Evolutionary conservation across 1,284 basidiomycete genomes (phyloP).

Genomic region (Cystobasidium slooffiae): DNA sequence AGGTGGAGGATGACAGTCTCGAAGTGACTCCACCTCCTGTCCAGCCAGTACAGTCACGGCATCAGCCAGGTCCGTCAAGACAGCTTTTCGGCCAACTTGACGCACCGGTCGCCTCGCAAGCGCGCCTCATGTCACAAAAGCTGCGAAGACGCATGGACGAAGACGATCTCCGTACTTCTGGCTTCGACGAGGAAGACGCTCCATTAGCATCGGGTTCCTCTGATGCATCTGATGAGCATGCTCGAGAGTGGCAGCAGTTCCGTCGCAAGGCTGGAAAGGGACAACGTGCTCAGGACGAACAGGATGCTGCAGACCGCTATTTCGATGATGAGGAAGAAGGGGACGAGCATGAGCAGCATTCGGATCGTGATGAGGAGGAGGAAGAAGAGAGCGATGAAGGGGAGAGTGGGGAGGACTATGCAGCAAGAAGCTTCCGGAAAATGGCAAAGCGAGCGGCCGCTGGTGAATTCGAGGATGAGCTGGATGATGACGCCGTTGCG

Average conservation of each 20-base stretch:
- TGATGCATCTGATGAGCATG: conserved; percentile 13
- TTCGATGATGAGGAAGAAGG: conserved; percentile 42
- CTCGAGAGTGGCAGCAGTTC: conserved; percentile 23
- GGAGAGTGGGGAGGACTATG: not conserved
- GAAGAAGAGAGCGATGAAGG: conserved; percentile 11
- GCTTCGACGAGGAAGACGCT: conserved; percentile 27
- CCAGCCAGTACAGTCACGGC: not conserved
- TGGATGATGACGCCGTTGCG: conserved; percentile 29
- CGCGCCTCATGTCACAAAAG: conserved; percentile 4
- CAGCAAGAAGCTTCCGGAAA: not conserved
- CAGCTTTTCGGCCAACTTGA: conserved; percentile 21
- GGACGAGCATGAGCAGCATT: conserved; percentile 23
- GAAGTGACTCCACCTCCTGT: conserved; percentile 2
- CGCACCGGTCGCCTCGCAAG: not conserved
- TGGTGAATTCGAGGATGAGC: conserved; percentile 37
- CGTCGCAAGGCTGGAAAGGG: conserved; percentile 5
- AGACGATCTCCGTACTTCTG: conserved; percentile 13
- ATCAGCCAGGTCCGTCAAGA: not conserved
- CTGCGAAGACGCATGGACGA: conserved; percentile 20
- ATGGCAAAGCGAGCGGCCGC: not conserved
- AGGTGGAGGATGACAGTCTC: not conserved
- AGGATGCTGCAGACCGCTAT: conserved; percentile 26
- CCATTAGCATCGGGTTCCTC: not conserved
- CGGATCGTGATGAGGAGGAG: not conserved
- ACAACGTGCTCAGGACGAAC: conserved; percentile 14